Evolutionary conservation across 2,329 filamentous ascomycete genomes (phyloP).

Genomic region (Capronia americana): DNA sequence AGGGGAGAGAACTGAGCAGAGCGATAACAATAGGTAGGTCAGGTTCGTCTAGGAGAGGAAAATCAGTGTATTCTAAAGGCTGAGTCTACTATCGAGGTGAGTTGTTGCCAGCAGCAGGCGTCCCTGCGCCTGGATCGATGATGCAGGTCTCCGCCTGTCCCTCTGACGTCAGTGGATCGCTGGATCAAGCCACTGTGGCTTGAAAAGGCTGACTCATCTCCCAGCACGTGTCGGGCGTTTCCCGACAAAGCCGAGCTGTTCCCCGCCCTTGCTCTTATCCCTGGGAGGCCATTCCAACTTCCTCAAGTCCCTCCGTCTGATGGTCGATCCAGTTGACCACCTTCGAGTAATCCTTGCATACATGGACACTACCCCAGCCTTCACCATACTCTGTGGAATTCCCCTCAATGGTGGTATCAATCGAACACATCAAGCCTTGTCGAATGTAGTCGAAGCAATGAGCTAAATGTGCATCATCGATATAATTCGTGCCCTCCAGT

Average conservation of each 20-base stretch:
- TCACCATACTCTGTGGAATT: slow-evolving; percentile 12
- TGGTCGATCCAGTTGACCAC: slow-evolving; percentile 5
- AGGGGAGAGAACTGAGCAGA: background rate
- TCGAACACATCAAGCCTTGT: slow-evolving; percentile 10
- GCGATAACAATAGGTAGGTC: background rate
- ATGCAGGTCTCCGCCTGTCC: background rate
- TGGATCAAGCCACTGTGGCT: background rate
- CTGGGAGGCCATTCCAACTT: background rate
- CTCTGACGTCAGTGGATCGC: background rate
- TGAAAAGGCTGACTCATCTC: background rate
- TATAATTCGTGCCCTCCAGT: slow-evolving; percentile 4
- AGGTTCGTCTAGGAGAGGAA: background rate
- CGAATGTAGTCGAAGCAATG: slow-evolving; percentile 10
- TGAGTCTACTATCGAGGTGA: background rate
- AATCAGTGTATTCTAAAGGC: background rate
- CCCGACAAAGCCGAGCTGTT: no score
- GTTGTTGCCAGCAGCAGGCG: background rate
- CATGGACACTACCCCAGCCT: slow-evolving; percentile 10
- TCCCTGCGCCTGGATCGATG: background rate
- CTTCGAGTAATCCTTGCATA: slow-evolving; percentile 12
- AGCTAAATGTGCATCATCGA: slow-evolving; percentile 10
- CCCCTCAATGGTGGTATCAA: slow-evolving; percentile 8
- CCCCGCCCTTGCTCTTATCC: background rate
- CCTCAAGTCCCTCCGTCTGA: background rate
- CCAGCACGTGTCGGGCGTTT: background rate